Evolutionary conservation across 345 rosid genomes (phyloP), one percentile per base, ranked within the genome.

Genomic region (Eucalyptus cladocalyx): DNA sequence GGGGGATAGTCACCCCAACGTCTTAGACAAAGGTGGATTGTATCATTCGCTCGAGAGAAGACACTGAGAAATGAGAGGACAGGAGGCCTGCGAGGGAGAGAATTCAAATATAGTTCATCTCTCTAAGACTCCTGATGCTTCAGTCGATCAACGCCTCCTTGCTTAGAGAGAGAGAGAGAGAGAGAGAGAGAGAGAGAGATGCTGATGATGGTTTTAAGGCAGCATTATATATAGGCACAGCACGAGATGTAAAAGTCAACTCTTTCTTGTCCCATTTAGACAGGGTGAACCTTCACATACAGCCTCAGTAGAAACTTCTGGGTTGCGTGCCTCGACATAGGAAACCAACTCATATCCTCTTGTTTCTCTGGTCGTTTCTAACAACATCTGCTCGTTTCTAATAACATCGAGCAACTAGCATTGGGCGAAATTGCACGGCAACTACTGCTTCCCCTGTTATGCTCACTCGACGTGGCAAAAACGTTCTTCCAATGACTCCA

Each of bases 61-160:
- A 88, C 37, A 24, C 42, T 17, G 62, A 51, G 14, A 50, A 76
- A 42, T 81, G 40, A 1, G 65, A 56, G 47, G 32, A 9, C 15
- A 48, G 85, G 49, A 90, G 42, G 91, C 92, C 90, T 88, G 42
- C 86, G 91, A 90, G 91, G 92, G 91, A 90, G 91, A 92, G 94
- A 92, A 90, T 91, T 91, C 88, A 91, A 83, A 32, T 88, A 90
- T 80, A 89, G 89, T 32, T 30, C 8, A 56, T 48, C 10, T 19
- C 40, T 86, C 87, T 86, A 86, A 21, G 19, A 21, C 60, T 50
- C 62, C 6, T 34, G 80, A 69, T 34, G 80, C 43, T 69, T 69
- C 80, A 34, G 43, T 34, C 43, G 43, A 69, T 69, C 24, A 69
- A 17, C 80, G 26, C 43, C 80, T 34, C 40, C 80, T 69, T 69